These are phyloP conservation scores for Cnidoscolus chayamansa DNA, from an alignment of 441 rosid genomes.

Conservation along the genomic window DNA sequence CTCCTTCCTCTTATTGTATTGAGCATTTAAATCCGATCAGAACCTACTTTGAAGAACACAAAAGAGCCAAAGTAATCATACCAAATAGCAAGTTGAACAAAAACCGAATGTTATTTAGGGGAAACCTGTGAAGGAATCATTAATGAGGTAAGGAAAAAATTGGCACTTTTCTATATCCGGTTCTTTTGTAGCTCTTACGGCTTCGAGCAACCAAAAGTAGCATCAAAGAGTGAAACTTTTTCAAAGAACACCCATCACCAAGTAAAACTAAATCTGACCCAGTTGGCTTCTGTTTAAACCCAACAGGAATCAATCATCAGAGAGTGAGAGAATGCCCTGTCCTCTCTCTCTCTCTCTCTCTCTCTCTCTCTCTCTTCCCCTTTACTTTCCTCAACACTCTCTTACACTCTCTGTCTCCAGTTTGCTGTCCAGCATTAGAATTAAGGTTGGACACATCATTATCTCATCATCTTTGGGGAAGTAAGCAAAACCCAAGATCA, in stretches of 20 bases:
- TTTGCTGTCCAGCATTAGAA: slow-evolving; percentile 40
- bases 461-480: slow-evolving; percentile 69
- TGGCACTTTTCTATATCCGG: slow-evolving; percentile 37
- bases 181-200: slow-evolving; percentile 23
- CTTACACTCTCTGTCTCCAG: not conserved
- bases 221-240: slow-evolving; percentile 40
- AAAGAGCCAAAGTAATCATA: slow-evolving; percentile 42
- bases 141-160: slow-evolving; percentile 41
- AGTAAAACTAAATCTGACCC: slow-evolving; percentile 32
- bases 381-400: not conserved
- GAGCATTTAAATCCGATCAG: slow-evolving; percentile 30
- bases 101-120: slow-evolving; percentile 39
- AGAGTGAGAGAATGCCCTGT: slow-evolving; percentile 11
- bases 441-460: slow-evolving; percentile 56
- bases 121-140: slow-evolving; percentile 48
- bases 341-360: slow-evolving; percentile 20
- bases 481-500: slow-evolving; percentile 37
- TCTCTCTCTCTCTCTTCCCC: slow-evolving; percentile 19
- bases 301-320: slow-evolving; percentile 60
- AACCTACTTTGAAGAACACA: slow-evolving; percentile 26
- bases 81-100: slow-evolving; percentile 45
- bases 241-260: slow-evolving; percentile 26
- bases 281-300: slow-evolving; percentile 44
- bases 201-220: slow-evolving; percentile 39
- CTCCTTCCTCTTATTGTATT: slow-evolving; percentile 22